Evolutionary conservation across 768 basidiomycete genomes (phyloP), one percentile per base, ranked within the genome.

Genomic region (Tephrocybe sp.): DNA sequence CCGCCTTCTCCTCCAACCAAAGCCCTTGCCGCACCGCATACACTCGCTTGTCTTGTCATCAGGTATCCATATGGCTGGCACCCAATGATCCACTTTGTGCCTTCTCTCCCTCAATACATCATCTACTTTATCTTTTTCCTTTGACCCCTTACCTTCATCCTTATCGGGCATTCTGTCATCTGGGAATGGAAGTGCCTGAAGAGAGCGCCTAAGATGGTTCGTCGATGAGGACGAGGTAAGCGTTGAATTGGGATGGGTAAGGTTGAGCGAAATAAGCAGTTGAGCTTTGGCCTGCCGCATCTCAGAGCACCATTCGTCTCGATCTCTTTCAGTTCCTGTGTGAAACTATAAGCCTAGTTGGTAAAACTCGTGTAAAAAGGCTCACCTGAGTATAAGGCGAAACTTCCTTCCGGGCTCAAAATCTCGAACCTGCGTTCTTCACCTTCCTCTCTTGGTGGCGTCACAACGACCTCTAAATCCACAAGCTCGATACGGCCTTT

Each of bases 51-150:
- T 85, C 65, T 80, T 89, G 52, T 82, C 79, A 62, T 97, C 92
- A 0, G 94, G 92, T 26, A 95, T 85, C 94, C 94, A 97, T 20
- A 96, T 80, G 0, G 94, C 88, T 4, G 94, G 93, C 1, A 92
- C 82, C 72, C 92, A 96, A 65, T 89, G 83, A 39, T 89, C 88
- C 48, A 88, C 85, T 61, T 71, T 78, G 9, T 75, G 72, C 36
- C 82, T 64, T 58, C 74, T 69, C 57, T 76, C 72, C 46, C 45
- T 45, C 47, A 44, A 59, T 50, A 54, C 22, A 35, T 53, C 55
- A 39, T 49, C 40, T 31, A 40, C 42, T 31, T 54, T 52, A 52
- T 36, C 61, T 42, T 60, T 63, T 17, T 38, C 54, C 49, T 64
- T 65, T 2, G 45, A 53, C 35, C 52, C 53, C 30, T 54, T 52